Evolutionary conservation across 345 rosid genomes (phyloP).

Genomic region (Ceriops decandra): DNA sequence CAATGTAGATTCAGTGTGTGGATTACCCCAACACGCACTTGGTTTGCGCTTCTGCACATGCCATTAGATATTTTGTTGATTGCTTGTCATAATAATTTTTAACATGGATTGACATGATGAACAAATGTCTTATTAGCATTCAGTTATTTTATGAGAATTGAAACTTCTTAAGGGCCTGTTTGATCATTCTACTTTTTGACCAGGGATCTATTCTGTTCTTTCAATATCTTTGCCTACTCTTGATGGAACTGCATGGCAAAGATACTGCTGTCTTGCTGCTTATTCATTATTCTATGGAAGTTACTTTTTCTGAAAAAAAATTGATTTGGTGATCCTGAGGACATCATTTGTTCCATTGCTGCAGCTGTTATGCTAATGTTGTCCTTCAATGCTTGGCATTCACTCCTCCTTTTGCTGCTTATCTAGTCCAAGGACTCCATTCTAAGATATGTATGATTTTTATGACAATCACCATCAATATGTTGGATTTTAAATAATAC

Average conservation of each 20-base stretch:
- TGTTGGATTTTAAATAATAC: conserved; percentile 13
- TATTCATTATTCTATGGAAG: neutral
- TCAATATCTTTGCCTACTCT: too few relatives aligned
- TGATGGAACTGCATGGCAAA: too few relatives aligned
- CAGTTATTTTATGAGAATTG: neutral
- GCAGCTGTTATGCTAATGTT: conserved; percentile 97
- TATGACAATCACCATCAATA: conserved; percentile 6
- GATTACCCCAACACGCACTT: too few relatives aligned
- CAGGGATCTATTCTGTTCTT: neutral
- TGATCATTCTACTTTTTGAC: neutral
- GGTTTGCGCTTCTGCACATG: too few relatives aligned
- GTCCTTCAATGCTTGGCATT: conserved; percentile 89
- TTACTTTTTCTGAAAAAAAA: neutral
- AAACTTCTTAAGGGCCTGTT: neutral
- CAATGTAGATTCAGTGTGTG: too few relatives aligned
- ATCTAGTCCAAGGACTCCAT: conserved; percentile 80
- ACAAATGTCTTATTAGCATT: neutral
- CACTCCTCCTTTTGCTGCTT: conserved; percentile 87
- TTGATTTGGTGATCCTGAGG: conserved; percentile 5
- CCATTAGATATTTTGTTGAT: neutral
- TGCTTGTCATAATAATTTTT: neutral
- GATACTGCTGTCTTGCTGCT: too few relatives aligned
- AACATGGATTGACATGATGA: neutral
- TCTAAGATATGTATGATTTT: conserved; percentile 65
- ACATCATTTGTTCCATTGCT: conserved; percentile 22